Evolutionary conservation across 768 basidiomycete genomes (phyloP).

Genomic region (Lactarius hatsudake): DNA sequence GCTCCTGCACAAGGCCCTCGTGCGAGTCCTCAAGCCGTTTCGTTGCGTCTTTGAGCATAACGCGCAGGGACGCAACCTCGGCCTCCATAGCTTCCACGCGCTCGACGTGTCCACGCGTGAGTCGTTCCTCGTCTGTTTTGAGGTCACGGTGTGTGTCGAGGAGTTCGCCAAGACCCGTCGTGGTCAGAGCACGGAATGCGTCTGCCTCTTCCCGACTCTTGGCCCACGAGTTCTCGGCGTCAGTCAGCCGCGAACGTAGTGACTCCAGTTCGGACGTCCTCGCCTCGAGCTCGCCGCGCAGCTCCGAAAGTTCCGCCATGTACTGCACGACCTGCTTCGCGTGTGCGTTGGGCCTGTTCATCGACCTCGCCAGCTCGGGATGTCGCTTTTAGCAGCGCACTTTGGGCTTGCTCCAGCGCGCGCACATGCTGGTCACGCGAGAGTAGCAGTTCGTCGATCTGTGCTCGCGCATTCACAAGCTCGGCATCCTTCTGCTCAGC

Average conservation of each 20-base stretch:
- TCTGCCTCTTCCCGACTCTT: conserved; percentile 94
- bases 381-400: conserved; percentile 72
- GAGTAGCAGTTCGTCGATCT: conserved; percentile 67
- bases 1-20: conserved; percentile 62
- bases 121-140: conserved; percentile 77
- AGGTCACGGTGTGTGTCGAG: conserved; percentile 86
- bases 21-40: conserved; percentile 70
- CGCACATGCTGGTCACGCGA: conserved; percentile 83
- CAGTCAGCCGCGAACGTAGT: conserved; percentile 59
- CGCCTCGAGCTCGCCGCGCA: conserved; percentile 78
- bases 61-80: conserved; percentile 71
- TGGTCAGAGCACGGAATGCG: conserved; percentile 81
- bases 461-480: conserved; percentile 54
- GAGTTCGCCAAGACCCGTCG: conserved; percentile 79
- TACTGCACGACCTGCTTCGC: conserved; percentile 67
- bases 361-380: conserved; percentile 79
- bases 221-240: conserved; percentile 88
- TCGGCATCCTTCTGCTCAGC: conserved; percentile 82
- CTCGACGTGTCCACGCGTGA: conserved; percentile 73
- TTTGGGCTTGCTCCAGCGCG: conserved; percentile 81
- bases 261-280: conserved; percentile 71
- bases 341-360: conserved; percentile 63
- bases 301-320: conserved; percentile 74
- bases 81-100: conserved; percentile 77
- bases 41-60: conserved; percentile 75